Conservation (phyloP, 169 alveolate genomes). For the Theileria equi region DNA sequence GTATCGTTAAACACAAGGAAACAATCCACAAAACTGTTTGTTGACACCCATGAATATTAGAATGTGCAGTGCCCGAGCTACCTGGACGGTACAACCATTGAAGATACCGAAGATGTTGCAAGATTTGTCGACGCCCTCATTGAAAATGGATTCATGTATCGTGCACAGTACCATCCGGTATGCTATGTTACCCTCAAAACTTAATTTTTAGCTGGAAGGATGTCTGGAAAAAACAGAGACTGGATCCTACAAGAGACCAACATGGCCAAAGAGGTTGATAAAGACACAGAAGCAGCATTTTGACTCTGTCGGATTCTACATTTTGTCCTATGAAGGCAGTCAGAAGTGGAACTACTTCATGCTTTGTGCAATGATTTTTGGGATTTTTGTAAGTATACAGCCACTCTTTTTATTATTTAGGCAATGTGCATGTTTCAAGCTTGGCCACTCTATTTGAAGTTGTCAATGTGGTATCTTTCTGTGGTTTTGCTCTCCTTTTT, state of each 20-base stretch:
- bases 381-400: constrained; percentile 70
- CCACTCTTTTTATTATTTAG: neutral
- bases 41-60: neutral
- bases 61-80: constrained; percentile 61
- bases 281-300: constrained; percentile 77
- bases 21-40: constrained; percentile 43
- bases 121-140: constrained; percentile 60
- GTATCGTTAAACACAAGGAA: constrained; percentile 67
- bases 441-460: constrained; percentile 81
- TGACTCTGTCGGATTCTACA: constrained; percentile 79
- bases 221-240: constrained; percentile 65
- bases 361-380: constrained; percentile 69
- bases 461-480: constrained; percentile 80
- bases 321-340: constrained; percentile 79
- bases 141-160: constrained; percentile 70
- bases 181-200: neutral
- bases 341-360: constrained; percentile 71
- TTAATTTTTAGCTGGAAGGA: constrained; percentile 62
- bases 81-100: constrained; percentile 31
- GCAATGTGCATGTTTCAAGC: constrained; percentile 84
- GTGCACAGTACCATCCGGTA: constrained; percentile 78
- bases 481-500: constrained; percentile 74
- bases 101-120: constrained; percentile 53
- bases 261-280: constrained; percentile 82
- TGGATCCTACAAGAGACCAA: constrained; percentile 78